Evolutionary conservation across 2,329 filamentous ascomycete species (phyloP), one percentile per base, ranked within the genome.

Genomic region (Diplocarpon rosae): DNA sequence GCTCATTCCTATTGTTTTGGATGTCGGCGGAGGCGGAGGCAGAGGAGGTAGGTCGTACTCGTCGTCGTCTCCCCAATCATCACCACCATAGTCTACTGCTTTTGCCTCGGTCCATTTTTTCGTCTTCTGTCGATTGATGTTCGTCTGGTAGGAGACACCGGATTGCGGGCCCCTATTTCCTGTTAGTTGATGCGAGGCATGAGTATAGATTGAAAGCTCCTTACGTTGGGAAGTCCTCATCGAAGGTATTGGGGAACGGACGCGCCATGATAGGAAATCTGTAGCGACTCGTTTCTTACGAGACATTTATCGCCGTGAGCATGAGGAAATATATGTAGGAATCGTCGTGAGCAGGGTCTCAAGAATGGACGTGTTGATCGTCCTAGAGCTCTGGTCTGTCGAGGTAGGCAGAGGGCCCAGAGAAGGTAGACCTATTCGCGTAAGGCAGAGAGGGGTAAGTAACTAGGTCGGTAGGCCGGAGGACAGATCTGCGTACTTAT

Each of bases 71-170:
- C 87, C 90, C 89, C 90, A 95, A 59, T 95, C 90, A 57, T 93
- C 88, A 51, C 89, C 90, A 58, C 90, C 89, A 60, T 96, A 96
- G 60, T 78, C 85, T 56, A 84, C 80, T 47, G 78, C 73, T 64
- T 89, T 90, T 30, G 90, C 90, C 58, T 94, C 83, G 31, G 90
- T 83, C 90, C 90, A 96, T 75, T 94, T 94, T 66, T 82, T 85
- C 44, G 89, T 95, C 68, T 94, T 94, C 45, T 80, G 76, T 50
- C 90, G 80, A 65, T 85, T 90, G 39, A 95, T 80, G 62, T 95
- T 93, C 41, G 87, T 78, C 62, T 85, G 83, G 66, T 89, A 95
- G 2, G 59, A 59, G 24, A 59, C 56, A 14, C 48, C 50, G 14
- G 55, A 53, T 24, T 53, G 51, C 35, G 56, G 56, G 20, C 40